Conservation (phyloP, 2,329 filamentous ascomycete genomes). For the Aspergillus cejpii region DNA sequence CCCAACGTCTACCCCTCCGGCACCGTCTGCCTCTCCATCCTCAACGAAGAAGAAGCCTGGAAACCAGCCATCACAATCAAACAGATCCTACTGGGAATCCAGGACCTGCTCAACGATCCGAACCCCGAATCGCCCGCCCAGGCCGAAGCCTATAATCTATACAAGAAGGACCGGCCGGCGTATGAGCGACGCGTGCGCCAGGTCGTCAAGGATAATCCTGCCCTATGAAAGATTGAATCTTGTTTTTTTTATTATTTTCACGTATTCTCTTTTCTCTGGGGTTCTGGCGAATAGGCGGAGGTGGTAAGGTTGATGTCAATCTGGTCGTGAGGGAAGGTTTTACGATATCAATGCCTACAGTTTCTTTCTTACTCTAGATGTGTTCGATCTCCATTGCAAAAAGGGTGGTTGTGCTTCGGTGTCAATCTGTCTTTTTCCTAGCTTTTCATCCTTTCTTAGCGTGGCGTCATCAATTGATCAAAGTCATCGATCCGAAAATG, state of each 20-base stretch:
- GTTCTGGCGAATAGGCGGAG: too few relatives aligned
- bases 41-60: slow-evolving; percentile 98
- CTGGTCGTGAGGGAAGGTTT: too few relatives aligned
- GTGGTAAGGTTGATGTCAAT: too few relatives aligned
- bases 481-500: background rate
- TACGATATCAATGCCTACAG: too few relatives aligned
- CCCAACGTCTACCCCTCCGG: slow-evolving; percentile 98
- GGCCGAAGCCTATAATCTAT: slow-evolving; percentile 94
- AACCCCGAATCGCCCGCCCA: slow-evolving; percentile 96
- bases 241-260: slow-evolving; percentile 11
- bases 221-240: slow-evolving; percentile 47
- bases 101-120: slow-evolving; percentile 90
- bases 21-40: slow-evolving; percentile 91
- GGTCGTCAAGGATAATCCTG: slow-evolving; percentile 83
- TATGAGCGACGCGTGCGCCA: slow-evolving; percentile 85
- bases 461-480: background rate
- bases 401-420: background rate
- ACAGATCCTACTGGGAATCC: slow-evolving; percentile 91
- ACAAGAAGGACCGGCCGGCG: slow-evolving; percentile 77
- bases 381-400: too few relatives aligned
- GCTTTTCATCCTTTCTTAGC: background rate
- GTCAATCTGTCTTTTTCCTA: background rate
- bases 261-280: too few relatives aligned
- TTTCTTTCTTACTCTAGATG: too few relatives aligned
- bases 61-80: slow-evolving; percentile 98